Conservation (phyloP, 1,284 basidiomycete genomes). For the Trichosporon sp. region DNA sequence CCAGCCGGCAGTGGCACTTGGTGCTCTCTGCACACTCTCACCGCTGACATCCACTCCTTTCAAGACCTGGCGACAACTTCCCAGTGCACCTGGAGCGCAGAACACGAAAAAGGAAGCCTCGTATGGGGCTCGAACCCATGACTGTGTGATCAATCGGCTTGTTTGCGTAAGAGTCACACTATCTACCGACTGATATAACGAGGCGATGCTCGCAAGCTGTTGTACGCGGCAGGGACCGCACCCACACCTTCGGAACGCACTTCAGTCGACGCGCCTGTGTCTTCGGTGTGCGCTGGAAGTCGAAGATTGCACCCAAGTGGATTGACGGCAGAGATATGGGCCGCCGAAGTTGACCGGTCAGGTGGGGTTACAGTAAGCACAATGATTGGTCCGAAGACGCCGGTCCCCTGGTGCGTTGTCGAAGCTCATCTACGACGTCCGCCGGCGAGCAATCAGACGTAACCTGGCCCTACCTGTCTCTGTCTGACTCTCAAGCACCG, state of each 20-base stretch:
- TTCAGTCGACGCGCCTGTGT: no score
- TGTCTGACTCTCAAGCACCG: no score
- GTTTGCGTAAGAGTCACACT: conserved; percentile 4
- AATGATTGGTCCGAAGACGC: not conserved
- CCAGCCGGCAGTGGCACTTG: not conserved
- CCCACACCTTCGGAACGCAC: not conserved
- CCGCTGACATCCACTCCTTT: not conserved
- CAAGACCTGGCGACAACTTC: not conserved
- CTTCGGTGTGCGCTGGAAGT: no score
- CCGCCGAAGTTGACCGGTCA: no score
- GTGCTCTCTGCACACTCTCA: not conserved
- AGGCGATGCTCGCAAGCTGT: not conserved
- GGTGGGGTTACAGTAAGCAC: no score
- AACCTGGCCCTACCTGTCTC: not conserved
- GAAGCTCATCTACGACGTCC: no score
- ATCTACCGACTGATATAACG: conserved; percentile 7
- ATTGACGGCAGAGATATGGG: no score
- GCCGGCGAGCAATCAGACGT: no score
- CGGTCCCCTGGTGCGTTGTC: not conserved
- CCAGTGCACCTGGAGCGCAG: no score
- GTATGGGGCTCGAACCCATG: conserved; percentile 7
- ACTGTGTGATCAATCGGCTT: conserved; percentile 6
- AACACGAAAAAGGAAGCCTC: not conserved
- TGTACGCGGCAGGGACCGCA: not conserved
- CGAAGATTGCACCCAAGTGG: no score